Percentiles rank a stretch among this genome's conserved stretches.
Evolutionary conservation across 2,329 filamentous ascomycete species (phyloP).

Genomic region (Paracoccidioides lutzii): DNA sequence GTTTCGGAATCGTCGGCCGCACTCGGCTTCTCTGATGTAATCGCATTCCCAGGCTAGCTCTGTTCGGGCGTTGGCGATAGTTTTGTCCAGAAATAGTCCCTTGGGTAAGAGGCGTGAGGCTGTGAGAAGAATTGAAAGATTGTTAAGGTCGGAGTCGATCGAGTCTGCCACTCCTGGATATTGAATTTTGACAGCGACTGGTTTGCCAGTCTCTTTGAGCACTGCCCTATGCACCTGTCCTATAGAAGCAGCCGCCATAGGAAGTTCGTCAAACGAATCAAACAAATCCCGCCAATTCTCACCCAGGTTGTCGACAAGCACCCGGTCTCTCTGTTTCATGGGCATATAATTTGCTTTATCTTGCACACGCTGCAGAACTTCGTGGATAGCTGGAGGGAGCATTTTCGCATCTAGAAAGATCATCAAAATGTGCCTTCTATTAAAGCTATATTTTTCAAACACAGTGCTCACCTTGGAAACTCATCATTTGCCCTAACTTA

Average conservation of each 20-base stretch:
- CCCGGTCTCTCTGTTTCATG: conserved; percentile 75
- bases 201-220: conserved; percentile 58
- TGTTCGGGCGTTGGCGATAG: conserved; percentile 82
- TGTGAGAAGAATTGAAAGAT: conserved; percentile 77
- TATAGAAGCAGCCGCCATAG: conserved; percentile 90
- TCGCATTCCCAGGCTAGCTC: conserved; percentile 97
- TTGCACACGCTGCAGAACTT: conserved; percentile 86
- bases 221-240: conserved; percentile 86
- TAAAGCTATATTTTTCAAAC: not conserved
- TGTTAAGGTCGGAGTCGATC: conserved; percentile 92
- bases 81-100: conserved; percentile 90
- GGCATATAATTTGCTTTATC: conserved; percentile 98
- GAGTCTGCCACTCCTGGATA: conserved; percentile 93
- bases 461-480: conserved; percentile 55
- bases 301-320: conserved; percentile 67
- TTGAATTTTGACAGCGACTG: conserved; percentile 91
- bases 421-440: conserved; percentile 2
- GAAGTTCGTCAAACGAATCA: conserved; percentile 71
- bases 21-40: conserved; percentile 77
- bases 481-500: conserved; percentile 96
- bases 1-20: conserved; percentile 59
- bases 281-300: conserved; percentile 75
- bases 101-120: conserved; percentile 82
- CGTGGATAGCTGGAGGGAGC: conserved; percentile 73
- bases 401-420: conserved; percentile 62